Evolutionary conservation across 345 rosid species (phyloP).

Genomic region (Pistacia vera): DNA sequence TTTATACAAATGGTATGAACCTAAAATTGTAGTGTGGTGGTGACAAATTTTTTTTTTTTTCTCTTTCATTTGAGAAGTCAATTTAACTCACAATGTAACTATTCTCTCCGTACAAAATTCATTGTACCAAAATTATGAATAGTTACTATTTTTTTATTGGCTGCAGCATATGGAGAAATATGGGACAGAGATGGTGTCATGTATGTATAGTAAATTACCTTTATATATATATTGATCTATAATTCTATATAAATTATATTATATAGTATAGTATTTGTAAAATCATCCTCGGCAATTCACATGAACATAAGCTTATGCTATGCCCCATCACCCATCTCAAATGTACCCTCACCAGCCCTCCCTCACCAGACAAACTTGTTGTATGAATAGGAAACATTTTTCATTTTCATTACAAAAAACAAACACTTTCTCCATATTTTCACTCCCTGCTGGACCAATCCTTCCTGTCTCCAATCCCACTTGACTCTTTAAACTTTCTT

Average conservation of each 20-base stretch:
- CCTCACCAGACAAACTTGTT: conserved; percentile 23
- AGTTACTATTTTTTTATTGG: neutral
- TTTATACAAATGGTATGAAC: neutral
- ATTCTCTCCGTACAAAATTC: neutral
- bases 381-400: conserved; percentile 38
- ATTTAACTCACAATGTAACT: neutral
- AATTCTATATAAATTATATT: neutral
- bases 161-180: neutral
- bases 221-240: too few species aligned
- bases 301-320: neutral
- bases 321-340: conserved; percentile 19
- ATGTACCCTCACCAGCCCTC: conserved; percentile 30
- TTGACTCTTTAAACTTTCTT: neutral
- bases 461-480: conserved; percentile 25
- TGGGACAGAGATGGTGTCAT: conserved; percentile 1
- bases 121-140: neutral
- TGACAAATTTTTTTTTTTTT: neutral
- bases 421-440: conserved; percentile 18
- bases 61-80: neutral
- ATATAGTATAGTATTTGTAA: neutral
- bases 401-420: neutral
- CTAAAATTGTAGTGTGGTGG: neutral
- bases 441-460: conserved; percentile 28
- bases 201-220: neutral
- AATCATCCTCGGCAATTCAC: conserved; percentile 5